Evolutionary conservation across 305 asterid species (phyloP).

Genomic region (Coffea humblotiana): DNA sequence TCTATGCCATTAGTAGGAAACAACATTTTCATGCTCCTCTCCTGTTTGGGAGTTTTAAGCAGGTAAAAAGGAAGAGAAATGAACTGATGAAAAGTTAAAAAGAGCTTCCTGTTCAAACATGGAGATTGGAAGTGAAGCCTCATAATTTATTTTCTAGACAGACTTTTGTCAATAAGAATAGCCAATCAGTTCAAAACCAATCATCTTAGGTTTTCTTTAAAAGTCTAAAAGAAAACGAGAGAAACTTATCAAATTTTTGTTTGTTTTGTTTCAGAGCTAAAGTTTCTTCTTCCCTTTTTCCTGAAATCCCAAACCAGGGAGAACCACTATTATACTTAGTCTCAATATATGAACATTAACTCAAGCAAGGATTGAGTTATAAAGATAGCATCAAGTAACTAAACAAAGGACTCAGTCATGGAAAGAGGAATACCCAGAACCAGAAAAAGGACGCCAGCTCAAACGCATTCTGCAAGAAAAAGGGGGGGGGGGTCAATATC

Average conservation of each 20-base stretch:
- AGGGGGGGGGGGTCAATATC: conserved; percentile 1
- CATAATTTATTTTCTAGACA: not conserved
- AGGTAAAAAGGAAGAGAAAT: not conserved
- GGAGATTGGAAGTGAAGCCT: not conserved
- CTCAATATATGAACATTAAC: not conserved
- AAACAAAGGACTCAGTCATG: not conserved
- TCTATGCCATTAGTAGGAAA: not conserved
- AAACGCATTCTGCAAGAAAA: conserved; percentile 82
- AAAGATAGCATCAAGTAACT: not conserved
- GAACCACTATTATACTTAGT: too few species aligned
- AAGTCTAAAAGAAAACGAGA: not conserved
- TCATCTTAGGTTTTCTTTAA: not conserved
- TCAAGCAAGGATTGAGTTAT: not conserved
- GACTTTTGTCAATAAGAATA: not conserved
- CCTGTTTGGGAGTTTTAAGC: not conserved
- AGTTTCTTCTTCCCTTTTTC: not conserved
- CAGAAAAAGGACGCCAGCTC: conserved; percentile 99
- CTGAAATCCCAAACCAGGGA: not conserved
- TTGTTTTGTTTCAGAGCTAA: not conserved
- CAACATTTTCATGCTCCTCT: not conserved
- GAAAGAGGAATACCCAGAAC: conserved; percentile 84
- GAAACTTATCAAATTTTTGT: not conserved
- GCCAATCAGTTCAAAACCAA: not conserved
- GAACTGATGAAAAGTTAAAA: not conserved
- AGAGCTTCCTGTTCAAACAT: not conserved